phyloP scores from a whole-genome alignment of 2,329 filamentous ascomycete genomes.

The Colletotrichum destructivum region DNA sequence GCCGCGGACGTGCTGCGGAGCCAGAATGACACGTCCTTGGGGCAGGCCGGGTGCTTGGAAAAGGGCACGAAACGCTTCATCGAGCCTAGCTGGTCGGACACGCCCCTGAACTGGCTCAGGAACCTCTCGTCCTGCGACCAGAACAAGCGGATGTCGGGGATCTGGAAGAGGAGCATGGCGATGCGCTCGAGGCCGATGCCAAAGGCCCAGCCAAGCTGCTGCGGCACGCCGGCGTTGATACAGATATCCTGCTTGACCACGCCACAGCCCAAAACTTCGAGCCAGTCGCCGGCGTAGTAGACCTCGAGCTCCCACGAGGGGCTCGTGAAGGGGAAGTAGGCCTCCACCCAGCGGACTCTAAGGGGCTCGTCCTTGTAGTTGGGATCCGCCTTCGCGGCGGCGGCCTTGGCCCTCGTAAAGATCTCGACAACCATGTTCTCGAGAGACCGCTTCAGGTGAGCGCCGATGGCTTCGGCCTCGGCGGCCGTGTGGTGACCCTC shows the following conservation, averaged over 20 bases:
- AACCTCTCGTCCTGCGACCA: conserved; percentile 92
- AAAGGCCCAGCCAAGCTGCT: conserved; percentile 93
- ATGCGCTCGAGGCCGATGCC: conserved; percentile 94
- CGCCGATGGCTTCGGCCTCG: conserved; percentile 86
- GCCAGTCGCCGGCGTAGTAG: conserved; percentile 94
- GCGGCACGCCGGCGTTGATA: conserved; percentile 80
- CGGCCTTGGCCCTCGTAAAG: conserved; percentile 83
- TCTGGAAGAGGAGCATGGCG: conserved; percentile 96
- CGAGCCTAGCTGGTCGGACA: conserved; percentile 64
- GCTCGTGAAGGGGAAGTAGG: conserved; percentile 97
- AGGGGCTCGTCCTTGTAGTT: conserved; percentile 77
- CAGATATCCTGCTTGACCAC: conserved; percentile 89
- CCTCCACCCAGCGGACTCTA: conserved; percentile 93
- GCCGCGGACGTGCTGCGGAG: conserved; percentile 67
- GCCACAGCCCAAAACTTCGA: conserved; percentile 95
- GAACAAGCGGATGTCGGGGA: conserved; percentile 96
- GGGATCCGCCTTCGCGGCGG: conserved; percentile 68
- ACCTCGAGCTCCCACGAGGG: conserved; percentile 98
- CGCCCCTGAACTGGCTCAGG: conserved; percentile 83
- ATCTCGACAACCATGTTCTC: conserved; percentile 93
- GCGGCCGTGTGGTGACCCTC: conserved; percentile 76
- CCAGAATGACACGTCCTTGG: conserved; percentile 97
- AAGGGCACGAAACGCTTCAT: conserved; percentile 84
- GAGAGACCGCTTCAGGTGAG: conserved; percentile 89
- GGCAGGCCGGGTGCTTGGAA: conserved; percentile 90